Conservation (phyloP, 1,284 basidiomycete species). For the Cutaneotrichosporon sp. region DNA sequence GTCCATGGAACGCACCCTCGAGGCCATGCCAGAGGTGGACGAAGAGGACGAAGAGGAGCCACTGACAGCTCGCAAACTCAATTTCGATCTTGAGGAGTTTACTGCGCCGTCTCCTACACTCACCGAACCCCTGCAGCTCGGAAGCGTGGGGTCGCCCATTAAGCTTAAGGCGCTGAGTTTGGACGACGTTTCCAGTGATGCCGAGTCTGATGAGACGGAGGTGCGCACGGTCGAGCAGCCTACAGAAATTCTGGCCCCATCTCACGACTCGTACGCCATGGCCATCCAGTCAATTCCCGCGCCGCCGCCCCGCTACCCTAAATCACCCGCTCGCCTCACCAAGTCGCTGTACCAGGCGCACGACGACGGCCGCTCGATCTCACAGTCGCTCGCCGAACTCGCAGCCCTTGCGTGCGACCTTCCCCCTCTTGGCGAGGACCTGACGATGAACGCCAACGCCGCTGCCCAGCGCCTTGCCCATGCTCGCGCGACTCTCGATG, state of each 20-base stretch:
- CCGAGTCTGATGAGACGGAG: constrained; percentile 7
- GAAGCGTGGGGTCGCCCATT: neutral
- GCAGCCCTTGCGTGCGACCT: constrained; percentile 18
- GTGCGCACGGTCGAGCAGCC: neutral
- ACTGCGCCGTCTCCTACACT: neutral
- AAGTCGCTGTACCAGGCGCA: constrained; percentile 12
- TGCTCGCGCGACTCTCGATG: constrained; percentile 6
- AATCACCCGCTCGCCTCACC: constrained; percentile 6
- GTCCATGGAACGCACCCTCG: constrained; percentile 3
- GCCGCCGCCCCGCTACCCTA: neutral
- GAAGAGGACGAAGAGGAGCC: constrained; percentile 8
- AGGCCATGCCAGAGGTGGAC: constrained; percentile 23
- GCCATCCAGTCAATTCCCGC: neutral
- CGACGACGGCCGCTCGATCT: constrained; percentile 19
- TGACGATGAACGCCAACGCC: constrained; percentile 6
- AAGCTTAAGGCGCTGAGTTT: constrained; percentile 3
- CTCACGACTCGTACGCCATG: neutral
- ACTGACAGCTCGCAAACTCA: neutral
- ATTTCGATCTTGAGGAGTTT: constrained; percentile 2
- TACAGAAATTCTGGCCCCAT: neutral
- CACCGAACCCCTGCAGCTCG: neutral
- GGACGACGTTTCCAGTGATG: constrained; percentile 10
- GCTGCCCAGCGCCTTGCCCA: constrained; percentile 7
- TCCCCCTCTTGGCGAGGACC: constrained; percentile 11
- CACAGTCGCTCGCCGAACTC: constrained; percentile 19